These are phyloP conservation scores for Candida germanica DNA, from an alignment of 805 yeast species.

Conservation along the genomic window DNA sequence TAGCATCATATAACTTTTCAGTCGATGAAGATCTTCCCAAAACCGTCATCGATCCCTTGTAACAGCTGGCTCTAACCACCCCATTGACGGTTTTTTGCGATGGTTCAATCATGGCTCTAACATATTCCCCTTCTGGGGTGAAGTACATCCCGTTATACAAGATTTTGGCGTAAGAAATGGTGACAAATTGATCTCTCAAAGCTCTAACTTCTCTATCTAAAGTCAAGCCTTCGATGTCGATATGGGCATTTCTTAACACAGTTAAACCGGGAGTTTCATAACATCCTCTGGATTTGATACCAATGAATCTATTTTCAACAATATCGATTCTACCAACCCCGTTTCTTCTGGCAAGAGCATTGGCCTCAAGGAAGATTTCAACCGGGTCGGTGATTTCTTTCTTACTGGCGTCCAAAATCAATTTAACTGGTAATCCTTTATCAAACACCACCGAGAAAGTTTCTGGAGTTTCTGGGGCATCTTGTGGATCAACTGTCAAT, in stretches of 20 bases:
- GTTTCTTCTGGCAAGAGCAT: slow-evolving; percentile 95
- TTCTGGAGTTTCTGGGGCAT: slow-evolving; percentile 94
- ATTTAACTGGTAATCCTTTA: slow-evolving; percentile 84
- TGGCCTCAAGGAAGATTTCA: slow-evolving; percentile 88
- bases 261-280: slow-evolving; percentile 99
- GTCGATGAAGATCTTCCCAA: slow-evolving; percentile 95
- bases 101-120: slow-evolving; percentile 89
- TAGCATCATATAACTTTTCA: slow-evolving; percentile 95
- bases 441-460: slow-evolving; percentile 77
- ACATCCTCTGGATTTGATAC: slow-evolving; percentile 98
- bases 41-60: slow-evolving; percentile 83
- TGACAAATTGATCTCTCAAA: slow-evolving; percentile 93
- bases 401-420: slow-evolving; percentile 62
- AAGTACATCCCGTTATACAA: slow-evolving; percentile 97
- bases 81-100: slow-evolving; percentile 96
- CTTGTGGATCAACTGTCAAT: slow-evolving; percentile 90
- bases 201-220: slow-evolving; percentile 97
- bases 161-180: slow-evolving; percentile 84
- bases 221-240: slow-evolving; percentile 95
- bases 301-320: slow-evolving; percentile 98
- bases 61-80: slow-evolving; percentile 86
- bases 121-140: slow-evolving; percentile 97
- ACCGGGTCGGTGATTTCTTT: slow-evolving; percentile 77
- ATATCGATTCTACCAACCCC: slow-evolving; percentile 99
- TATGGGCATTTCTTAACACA: slow-evolving; percentile 86